A percentile compares a stretch with the other conserved stretches of the same genome.
Evolutionary conservation across 768 basidiomycete species (phyloP).

Genomic region (Ramaria rubella): DNA sequence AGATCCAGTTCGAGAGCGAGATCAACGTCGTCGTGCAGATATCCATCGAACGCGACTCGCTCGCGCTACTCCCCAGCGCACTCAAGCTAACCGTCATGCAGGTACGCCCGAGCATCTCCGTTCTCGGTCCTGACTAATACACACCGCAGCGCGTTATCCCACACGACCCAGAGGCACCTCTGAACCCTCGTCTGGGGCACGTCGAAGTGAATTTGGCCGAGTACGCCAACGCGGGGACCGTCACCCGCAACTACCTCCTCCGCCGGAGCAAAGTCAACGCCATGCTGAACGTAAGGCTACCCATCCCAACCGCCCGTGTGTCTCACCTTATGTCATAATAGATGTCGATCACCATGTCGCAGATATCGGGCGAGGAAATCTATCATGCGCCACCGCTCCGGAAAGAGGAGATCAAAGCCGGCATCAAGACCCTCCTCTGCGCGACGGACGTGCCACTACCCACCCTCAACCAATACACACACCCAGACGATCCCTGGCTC

Average conservation of each 20-base stretch:
- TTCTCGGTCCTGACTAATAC: background rate
- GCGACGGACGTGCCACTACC: background rate
- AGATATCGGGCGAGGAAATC: constrained; percentile 45
- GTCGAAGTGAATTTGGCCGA: constrained; percentile 70
- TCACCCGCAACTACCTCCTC: constrained; percentile 61
- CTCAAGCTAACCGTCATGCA: constrained; percentile 63
- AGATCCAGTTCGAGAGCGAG: constrained; percentile 52
- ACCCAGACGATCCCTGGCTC: constrained; percentile 6
- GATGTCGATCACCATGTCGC: constrained; percentile 54
- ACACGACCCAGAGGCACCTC: constrained; percentile 48
- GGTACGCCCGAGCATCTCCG: constrained; percentile 22
- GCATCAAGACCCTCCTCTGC: constrained; percentile 56
- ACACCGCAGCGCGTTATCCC: constrained; percentile 44
- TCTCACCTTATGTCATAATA: constrained; percentile 19
- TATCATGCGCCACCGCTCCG: constrained; percentile 64
- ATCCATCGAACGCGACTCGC: constrained; percentile 48
- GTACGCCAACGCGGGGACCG: constrained; percentile 52
- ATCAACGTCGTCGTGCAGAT: constrained; percentile 54
- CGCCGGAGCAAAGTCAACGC: constrained; percentile 75
- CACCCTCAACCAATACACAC: background rate
- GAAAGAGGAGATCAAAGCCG: constrained; percentile 65
- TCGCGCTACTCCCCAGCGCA: constrained; percentile 46
- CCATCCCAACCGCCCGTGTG: too few relatives aligned
- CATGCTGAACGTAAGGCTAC: constrained; percentile 51
- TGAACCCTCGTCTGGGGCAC: constrained; percentile 55